phyloP scores from a whole-genome alignment of 371 early-diverging fungal genomes.

The Batkoa obscura region DNA sequence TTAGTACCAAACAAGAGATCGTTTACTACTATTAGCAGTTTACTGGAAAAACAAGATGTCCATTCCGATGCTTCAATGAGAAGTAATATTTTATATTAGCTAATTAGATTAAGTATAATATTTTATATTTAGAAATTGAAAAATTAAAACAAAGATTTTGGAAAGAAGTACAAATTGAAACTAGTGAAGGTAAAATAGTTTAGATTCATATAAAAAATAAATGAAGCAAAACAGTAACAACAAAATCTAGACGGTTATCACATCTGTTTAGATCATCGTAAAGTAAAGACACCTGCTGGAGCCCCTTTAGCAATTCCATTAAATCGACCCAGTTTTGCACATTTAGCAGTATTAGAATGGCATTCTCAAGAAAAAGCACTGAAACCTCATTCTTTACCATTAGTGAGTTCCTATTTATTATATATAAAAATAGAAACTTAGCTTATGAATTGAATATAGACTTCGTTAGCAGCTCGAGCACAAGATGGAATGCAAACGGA shows the following conservation, averaged over 20 bases:
- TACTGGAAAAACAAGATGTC: too few relatives aligned
- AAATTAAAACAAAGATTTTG: constrained; percentile 3
- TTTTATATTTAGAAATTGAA: neutral
- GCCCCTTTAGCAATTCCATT: constrained; percentile 34
- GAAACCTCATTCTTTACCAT: constrained; percentile 67
- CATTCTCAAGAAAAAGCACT: constrained; percentile 57
- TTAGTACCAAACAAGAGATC: too few relatives aligned
- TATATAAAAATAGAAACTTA: neutral
- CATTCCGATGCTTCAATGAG: too few relatives aligned
- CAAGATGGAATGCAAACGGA: constrained; percentile 48
- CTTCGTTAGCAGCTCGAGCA: constrained; percentile 67
- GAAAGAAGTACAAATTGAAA: neutral
- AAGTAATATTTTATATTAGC: too few relatives aligned
- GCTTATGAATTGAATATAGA: constrained; percentile 20
- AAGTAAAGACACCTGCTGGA: constrained; percentile 69
- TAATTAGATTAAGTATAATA: neutral
- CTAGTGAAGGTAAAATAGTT: neutral
- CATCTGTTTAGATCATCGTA: constrained; percentile 56
- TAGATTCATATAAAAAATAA: neutral
- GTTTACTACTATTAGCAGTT: too few relatives aligned
- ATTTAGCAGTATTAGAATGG: constrained; percentile 84
- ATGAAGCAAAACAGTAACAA: neutral
- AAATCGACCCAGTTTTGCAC: constrained; percentile 39
- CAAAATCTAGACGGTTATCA: constrained; percentile 21
- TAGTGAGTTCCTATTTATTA: constrained; percentile 25